Percentiles rank a stretch among this genome's conserved stretches.
Evolutionary conservation across 441 rosid species (phyloP).

Genomic region (Gossypium davidsonii): DNA sequence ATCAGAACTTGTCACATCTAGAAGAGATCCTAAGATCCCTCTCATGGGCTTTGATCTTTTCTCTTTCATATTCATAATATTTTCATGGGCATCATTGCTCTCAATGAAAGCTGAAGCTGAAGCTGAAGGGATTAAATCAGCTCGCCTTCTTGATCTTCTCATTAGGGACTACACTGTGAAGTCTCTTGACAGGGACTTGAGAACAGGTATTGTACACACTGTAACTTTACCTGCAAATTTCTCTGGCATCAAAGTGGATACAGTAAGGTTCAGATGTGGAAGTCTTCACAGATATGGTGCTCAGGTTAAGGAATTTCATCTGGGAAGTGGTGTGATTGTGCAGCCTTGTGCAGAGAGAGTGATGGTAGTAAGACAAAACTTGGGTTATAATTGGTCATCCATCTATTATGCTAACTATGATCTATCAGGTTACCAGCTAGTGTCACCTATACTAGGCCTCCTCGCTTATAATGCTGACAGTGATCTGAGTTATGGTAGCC

Average conservation of each 20-base stretch:
- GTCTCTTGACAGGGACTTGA: neutral
- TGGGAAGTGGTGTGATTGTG: neutral
- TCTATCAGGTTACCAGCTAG: neutral
- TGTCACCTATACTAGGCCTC: neutral
- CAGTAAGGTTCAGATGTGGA: neutral
- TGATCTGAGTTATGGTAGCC: neutral
- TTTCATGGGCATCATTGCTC: constrained; percentile 25
- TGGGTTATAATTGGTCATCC: neutral
- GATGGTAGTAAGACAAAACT: neutral
- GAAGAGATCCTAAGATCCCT: constrained; percentile 10
- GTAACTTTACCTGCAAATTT: neutral
- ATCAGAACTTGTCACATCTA: neutral
- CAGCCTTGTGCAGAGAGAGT: neutral
- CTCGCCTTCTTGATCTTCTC: neutral
- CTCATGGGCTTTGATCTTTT: constrained; percentile 44
- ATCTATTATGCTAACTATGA: neutral
- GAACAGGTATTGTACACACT: neutral
- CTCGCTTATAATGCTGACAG: neutral
- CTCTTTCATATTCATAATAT: constrained; percentile 26
- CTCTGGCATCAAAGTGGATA: neutral
- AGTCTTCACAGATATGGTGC: neutral
- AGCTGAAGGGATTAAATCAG: constrained; percentile 24
- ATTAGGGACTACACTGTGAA: neutral
- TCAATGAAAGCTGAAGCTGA: constrained; percentile 20
- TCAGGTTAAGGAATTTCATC: neutral